phyloP scores from a whole-genome alignment of 1,284 basidiomycete genomes.

The Sanghuangporus baumii region DNA sequence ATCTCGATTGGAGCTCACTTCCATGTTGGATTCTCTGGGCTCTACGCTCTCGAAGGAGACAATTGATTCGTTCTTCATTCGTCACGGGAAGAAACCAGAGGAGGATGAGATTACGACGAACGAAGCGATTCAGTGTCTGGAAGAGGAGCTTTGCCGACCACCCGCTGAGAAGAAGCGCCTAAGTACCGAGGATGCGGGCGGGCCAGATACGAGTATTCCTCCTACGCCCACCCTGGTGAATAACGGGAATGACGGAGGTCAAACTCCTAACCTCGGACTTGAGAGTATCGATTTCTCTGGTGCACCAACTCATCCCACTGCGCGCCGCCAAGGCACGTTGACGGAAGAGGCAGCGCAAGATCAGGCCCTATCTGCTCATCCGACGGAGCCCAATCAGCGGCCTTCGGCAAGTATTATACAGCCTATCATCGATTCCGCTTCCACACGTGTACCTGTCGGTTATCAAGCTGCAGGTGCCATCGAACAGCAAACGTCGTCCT shows the following conservation, averaged over 20 bases:
- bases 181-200: slow-evolving; percentile 33
- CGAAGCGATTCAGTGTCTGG: slow-evolving; percentile 76
- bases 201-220: slow-evolving; percentile 33
- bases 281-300: slow-evolving; percentile 64
- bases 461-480: slow-evolving; percentile 13
- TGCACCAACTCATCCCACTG: slow-evolving; percentile 31
- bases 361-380: slow-evolving; percentile 23
- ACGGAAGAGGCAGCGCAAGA: slow-evolving; percentile 16
- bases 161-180: slow-evolving; percentile 63
- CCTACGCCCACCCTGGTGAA: slow-evolving; percentile 41
- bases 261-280: slow-evolving; percentile 30
- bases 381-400: slow-evolving; percentile 42
- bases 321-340: slow-evolving; percentile 14
- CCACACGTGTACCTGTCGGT: slow-evolving; percentile 15
- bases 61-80: slow-evolving; percentile 75
- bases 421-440: slow-evolving; percentile 10
- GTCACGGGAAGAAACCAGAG: slow-evolving; percentile 60
- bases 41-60: slow-evolving; percentile 85
- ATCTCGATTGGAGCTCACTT: slow-evolving; percentile 83
- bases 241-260: slow-evolving; percentile 30
- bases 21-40: slow-evolving; percentile 97
- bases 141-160: slow-evolving; percentile 73
- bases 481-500: slow-evolving; percentile 21
- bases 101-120: slow-evolving; percentile 74
- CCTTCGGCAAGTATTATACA: slow-evolving; percentile 30